Conservation (phyloP, 805 yeast genomes). For the Grigorovia transvaalensis region DNA sequence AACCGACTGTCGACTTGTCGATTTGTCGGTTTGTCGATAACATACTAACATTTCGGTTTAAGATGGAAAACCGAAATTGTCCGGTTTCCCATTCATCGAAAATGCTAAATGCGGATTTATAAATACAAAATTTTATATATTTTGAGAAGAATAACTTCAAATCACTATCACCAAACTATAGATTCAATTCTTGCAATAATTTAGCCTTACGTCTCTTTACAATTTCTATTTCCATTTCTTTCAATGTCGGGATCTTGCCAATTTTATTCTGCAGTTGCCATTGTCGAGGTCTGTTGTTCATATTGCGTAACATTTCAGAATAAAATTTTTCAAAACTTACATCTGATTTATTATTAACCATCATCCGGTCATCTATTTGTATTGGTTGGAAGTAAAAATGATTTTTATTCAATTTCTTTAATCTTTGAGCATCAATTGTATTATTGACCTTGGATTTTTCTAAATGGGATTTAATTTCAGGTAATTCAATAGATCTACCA, state of each 20-base stretch:
- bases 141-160: too few relatives aligned
- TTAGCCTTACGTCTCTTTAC: slow-evolving; percentile 37
- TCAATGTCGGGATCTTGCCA: slow-evolving; percentile 25
- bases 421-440: slow-evolving; percentile 7
- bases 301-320: slow-evolving; percentile 9
- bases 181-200: slow-evolving; percentile 25
- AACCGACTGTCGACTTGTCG: too few relatives aligned
- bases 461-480: slow-evolving; percentile 51
- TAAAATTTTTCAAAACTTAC: slow-evolving; percentile 9
- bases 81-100: too few relatives aligned
- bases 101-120: too few relatives aligned
- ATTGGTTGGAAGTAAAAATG: slow-evolving; percentile 3
- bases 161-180: not conserved
- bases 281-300: not conserved
- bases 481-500: slow-evolving; percentile 74
- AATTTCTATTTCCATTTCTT: slow-evolving; percentile 37
- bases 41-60: too few relatives aligned
- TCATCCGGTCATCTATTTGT: slow-evolving; percentile 6
- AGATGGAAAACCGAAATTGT: too few relatives aligned
- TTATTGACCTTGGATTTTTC: slow-evolving; percentile 15
- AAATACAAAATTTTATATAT: too few relatives aligned
- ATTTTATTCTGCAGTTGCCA: slow-evolving; percentile 1
- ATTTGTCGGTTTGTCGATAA: too few relatives aligned
- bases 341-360: not conserved
- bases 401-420: not conserved